Base-by-base conservation (phyloP, 257 asterid genomes). In the Osmanthus fragrans region DNA sequence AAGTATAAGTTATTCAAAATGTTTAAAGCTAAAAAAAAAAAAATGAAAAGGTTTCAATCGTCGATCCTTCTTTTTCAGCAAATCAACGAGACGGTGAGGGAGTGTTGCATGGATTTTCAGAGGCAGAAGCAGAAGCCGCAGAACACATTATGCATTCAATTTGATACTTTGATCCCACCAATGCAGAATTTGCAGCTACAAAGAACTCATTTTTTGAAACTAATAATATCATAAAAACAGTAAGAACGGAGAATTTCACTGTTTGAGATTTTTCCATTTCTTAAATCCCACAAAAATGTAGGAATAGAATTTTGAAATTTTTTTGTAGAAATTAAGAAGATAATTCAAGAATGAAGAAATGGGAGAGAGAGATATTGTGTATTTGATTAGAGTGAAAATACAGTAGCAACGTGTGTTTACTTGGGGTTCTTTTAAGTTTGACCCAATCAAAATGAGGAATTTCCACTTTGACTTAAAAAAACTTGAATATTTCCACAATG, bases 141-240 rank as follows among this genome's bases (percentile, higher is more conserved):
- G 97, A 84, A 87, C 98, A 94, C 98, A 92, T 90, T 77, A 96
- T 92, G 85, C 98, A 94, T 80, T 92, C 94, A 81, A 90, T 87
- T 18, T 87, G 86, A 89, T 88, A 92, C 84, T 90, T 94, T 3
- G 98, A 92, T 85, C 98, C 98, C 32, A 76, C 89, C 98, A 96
- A 90, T 49, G 87, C 72, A 29, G 79, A 7, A 63, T 81, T 73
- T 47, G 87, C 83, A 23, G 67, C 75, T 23, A 63, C 65, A n/a
- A 70, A n/a, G 74, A 33, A 15, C 23, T 32, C 77, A 58, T 11
- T 73, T 47, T 76, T 78, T 73, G 90, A 77, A 74, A 72, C 79
- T 16, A 78, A 7, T 16, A 78, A 7, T 11, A 80, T 23, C 42
- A 85, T 21, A 21, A 76, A 16, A 16, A 73, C 34, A 80, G 10